Evolutionary conservation across 257 asterid species (phyloP).

Genomic region (Linaria vulgaris): DNA sequence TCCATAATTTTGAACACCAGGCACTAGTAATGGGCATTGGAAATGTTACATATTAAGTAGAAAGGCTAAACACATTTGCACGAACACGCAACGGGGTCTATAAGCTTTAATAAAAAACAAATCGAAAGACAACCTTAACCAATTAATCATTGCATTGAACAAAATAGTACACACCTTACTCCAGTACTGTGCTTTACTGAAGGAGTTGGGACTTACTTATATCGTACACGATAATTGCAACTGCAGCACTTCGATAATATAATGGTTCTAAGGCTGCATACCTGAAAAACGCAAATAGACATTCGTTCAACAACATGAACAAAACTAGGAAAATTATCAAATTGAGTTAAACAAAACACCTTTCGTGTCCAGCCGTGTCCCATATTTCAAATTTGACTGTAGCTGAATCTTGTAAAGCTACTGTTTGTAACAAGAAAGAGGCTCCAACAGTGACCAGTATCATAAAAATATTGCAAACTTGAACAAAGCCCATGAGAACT

Average conservation of each 20-base stretch:
- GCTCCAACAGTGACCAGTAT: slow-evolving; percentile 90
- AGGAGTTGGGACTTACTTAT: slow-evolving; percentile 91
- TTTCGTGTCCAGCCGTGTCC: slow-evolving; percentile 99
- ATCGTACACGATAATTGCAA: slow-evolving; percentile 82
- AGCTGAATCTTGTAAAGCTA: slow-evolving; percentile 94
- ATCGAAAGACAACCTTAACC: too few species aligned
- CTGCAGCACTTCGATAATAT: slow-evolving; percentile 92
- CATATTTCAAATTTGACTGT: slow-evolving; percentile 98
- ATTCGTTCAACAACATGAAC: not conserved
- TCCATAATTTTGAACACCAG: too few species aligned
- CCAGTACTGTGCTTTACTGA: slow-evolving; percentile 83
- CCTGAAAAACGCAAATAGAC: slow-evolving; percentile 36
- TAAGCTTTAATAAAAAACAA: too few species aligned
- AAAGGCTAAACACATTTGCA: too few species aligned
- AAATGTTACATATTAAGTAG: too few species aligned
- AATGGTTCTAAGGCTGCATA: slow-evolving; percentile 86
- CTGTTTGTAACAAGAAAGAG: slow-evolving; percentile 90
- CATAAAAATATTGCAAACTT: slow-evolving; percentile 20
- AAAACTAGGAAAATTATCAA: not conserved
- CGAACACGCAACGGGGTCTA: too few species aligned
- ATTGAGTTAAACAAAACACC: slow-evolving; percentile 38
- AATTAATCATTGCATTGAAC: too few species aligned
- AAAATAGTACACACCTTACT: slow-evolving; percentile 55
- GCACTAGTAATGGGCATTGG: too few species aligned
- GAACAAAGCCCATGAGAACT: slow-evolving; percentile 14